Percentiles rank a stretch among this genome's conserved stretches.
phyloP scores from a whole-genome alignment of 192 early-diverging fungal genomes.

The Mortierella hygrophila region DNA sequence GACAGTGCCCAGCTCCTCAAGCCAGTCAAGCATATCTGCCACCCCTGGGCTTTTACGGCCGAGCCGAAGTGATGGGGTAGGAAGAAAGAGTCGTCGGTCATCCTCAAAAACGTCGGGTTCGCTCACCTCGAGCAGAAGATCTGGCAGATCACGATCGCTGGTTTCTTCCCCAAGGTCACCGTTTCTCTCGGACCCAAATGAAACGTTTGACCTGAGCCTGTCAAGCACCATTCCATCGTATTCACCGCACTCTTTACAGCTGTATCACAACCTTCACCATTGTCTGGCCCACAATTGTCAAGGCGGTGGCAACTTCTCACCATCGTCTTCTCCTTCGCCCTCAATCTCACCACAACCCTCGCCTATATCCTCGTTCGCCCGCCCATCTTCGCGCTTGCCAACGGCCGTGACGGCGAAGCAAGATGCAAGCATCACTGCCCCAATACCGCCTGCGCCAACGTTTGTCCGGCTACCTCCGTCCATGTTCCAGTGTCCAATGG shows the following conservation, averaged over 20 bases:
- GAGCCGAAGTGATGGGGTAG: not conserved
- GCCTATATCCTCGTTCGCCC: not conserved
- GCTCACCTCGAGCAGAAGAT: not conserved
- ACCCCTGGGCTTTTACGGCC: not conserved
- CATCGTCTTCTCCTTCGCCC: conserved; percentile 12
- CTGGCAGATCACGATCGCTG: not conserved
- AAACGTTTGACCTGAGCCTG: not conserved
- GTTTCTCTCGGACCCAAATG: not conserved
- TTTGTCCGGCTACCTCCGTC: conserved; percentile 1
- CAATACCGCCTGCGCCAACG: not conserved
- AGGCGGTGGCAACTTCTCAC: not conserved
- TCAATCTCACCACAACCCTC: conserved; percentile 4
- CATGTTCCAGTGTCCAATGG: conserved; percentile 23
- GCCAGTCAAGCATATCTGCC: not conserved
- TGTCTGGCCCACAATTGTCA: not conserved
- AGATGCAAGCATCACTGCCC: not conserved
- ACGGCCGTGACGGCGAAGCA: not conserved
- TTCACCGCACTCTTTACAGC: not conserved
- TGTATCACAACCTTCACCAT: not conserved
- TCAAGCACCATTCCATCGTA: not conserved
- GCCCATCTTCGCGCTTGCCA: not conserved
- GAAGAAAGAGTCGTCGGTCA: not conserved
- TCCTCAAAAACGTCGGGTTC: not conserved
- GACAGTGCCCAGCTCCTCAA: not conserved
- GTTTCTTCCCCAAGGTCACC: not conserved